Evolutionary conservation across 768 basidiomycete species (phyloP), one percentile per base, ranked within the genome.

Genomic region (Hypholoma fasciculare): DNA sequence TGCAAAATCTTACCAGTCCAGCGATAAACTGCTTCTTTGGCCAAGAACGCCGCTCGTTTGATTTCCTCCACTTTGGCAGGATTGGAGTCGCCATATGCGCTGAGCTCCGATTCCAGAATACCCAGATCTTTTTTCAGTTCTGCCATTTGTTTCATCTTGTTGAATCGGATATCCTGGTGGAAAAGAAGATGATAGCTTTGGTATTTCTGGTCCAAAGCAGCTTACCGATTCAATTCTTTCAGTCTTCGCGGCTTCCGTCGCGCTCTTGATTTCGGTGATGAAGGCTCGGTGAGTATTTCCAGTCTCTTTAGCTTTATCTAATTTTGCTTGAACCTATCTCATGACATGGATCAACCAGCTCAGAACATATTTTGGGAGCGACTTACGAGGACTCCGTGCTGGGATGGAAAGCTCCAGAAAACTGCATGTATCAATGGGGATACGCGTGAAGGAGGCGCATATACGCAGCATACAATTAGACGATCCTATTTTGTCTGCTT

Each of bases 321-420:
- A 72, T 60, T 82, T 80, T 54, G 78, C 80, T 69, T 82, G 87
- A 61, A 87, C 74, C 89, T 88, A 63, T 26, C 49, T 19, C 17
- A 39, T 51, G 53, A 49, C 30, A 53, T 61, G 13, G 40, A 38
- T 52, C n/a, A 40, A 39, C 49, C 34, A 20, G 12, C 36, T 34
- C 56, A 23, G 43, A 14, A 43, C 34, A 7, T 65, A 54, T 43
- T 20, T 40, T 27, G 44, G 40, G 60, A 17, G 50, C 19, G 11
- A 59, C 72, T 20, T 59, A 94, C 94, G 65, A 87, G 79, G 7
- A 88, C 84, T 4, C 94, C 94, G 47, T 85, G 83, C 58, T 95
- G 92, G 1, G 92, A 94, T 14, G 94, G 94, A 69, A 97, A 96
- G 66, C 92, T 92, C 95, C 95, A 97, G 71, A 92, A 96, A 74